Evolutionary conservation across 2,329 filamentous ascomycete genomes (phyloP), one percentile per base, ranked within the genome.

Genomic region (Zasmidium cellare): DNA sequence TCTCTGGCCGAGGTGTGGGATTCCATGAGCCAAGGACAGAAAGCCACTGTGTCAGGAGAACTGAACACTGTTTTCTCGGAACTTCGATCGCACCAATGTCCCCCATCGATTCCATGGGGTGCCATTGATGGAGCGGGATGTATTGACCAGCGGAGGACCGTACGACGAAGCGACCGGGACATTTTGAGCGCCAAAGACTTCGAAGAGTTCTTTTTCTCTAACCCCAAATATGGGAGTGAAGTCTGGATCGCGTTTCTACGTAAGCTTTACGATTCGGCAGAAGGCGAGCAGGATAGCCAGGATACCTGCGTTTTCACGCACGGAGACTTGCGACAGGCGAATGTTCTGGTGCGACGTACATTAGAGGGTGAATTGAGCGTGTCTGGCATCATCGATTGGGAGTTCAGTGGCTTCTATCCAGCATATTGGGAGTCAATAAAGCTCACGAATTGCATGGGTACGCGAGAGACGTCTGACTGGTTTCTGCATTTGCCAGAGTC

Each of bases 321-420:
- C 25, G 31, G 31, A 19, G 48, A 51, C 18, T 38, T 51, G 19
- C 16, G 48, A 16, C 48, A 24, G 14, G 48, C 25, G 12, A 51
- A 51, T 9, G 35, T 51, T 6, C 28, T 23, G 48, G 48, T 41
- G 25, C 23, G 35, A 31, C 5, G n/a, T 18, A 7, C 28, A 14
- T 20, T 6, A 35, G 31, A 35, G 9, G 25, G 25, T 20, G 48
- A 51, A 19, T 28, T 24, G 3, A 7, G n/a, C 2, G 16, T 51
- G 5, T 31, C 48, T 3, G 48, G 48, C 25, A 22, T 41, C 14
- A 14, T 51, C 31, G 48, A 51, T 38, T 51, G 48, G 48, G 23
- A 51, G 18, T 51, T 31, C 31, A 51, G 48, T 25, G 48, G 48
- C 31, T 51, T 51, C 25, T 51, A 51, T 14, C 48, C 48, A 7